These are phyloP conservation scores for Flaveria ramosissima DNA, from an alignment of 129 eudicot genomes.

Conservation along the genomic window DNA sequence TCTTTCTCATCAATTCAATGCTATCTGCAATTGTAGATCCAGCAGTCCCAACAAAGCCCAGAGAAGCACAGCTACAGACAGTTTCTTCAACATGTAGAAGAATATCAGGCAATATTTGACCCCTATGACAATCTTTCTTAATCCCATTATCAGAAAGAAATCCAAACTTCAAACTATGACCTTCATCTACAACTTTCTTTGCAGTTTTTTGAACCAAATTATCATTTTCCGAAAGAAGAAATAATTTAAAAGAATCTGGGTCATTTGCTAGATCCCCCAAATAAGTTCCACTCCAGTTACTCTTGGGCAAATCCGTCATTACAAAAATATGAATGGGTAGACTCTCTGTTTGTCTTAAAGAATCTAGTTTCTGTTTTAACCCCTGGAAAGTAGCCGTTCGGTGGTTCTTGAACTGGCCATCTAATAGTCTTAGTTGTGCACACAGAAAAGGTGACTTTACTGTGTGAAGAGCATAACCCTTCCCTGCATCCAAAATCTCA, in stretches of 20 bases:
- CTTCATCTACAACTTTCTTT: constrained; percentile 42
- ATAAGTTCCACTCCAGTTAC: constrained; percentile 86
- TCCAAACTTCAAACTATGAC: constrained; percentile 32
- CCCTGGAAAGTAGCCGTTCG: constrained; percentile 63
- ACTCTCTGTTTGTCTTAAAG: constrained; percentile 51
- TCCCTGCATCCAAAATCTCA: constrained; percentile 73
- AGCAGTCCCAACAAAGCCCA: constrained; percentile 91
- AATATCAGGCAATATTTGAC: constrained; percentile 54
- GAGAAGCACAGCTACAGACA: constrained; percentile 88
- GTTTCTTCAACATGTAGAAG: constrained; percentile 79
- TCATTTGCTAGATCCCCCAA: constrained; percentile 74
- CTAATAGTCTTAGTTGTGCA: constrained; percentile 90
- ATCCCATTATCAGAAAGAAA: constrained; percentile 26
- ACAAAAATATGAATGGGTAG: constrained; percentile 76
- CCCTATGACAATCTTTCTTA: constrained; percentile 37
- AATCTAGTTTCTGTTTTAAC: constrained; percentile 61
- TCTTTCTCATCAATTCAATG: constrained; percentile 71
- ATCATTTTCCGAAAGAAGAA: constrained; percentile 60
- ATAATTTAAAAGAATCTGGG: constrained; percentile 55
- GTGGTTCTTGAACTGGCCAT: constrained; percentile 97
- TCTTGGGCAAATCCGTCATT: constrained; percentile 88
- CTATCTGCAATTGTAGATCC: constrained; percentile 92
- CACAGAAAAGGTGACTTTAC: constrained; percentile 75
- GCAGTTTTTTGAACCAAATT: constrained; percentile 57
- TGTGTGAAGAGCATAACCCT: constrained; percentile 53